Percentiles rank a stretch among this genome's conserved stretches.
These are phyloP conservation scores for Apiospora malaysiana DNA, from an alignment of 2,329 filamentous ascomycete species.

Conservation along the genomic window DNA sequence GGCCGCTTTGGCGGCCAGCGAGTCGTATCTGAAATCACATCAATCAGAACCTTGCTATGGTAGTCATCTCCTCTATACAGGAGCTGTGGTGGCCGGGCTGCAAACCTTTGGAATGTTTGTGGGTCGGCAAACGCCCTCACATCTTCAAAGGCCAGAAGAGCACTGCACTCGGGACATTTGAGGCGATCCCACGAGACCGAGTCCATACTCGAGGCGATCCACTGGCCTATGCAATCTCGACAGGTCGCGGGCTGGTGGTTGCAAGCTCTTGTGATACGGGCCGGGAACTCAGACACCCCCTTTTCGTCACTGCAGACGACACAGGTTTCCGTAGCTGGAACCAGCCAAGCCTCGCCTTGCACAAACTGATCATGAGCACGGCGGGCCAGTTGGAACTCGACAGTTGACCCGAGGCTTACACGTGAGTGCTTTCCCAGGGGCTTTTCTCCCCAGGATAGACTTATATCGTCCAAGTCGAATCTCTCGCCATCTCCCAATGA, in stretches of 20 bases:
- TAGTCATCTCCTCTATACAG: background rate
- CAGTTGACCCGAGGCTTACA: constrained; percentile 34
- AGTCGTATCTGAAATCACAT: constrained; percentile 38
- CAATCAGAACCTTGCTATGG: constrained; percentile 18
- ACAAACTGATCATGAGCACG: constrained; percentile 36
- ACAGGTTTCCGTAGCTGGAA: constrained; percentile 39
- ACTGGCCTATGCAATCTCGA: constrained; percentile 41
- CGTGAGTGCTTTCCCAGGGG: constrained; percentile 25
- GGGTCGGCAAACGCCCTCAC: constrained; percentile 36
- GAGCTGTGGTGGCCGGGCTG: constrained; percentile 18
- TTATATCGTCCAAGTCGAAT: constrained; percentile 31
- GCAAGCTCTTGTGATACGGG: constrained; percentile 38
- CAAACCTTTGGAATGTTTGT: constrained; percentile 34
- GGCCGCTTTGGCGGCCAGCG: constrained; percentile 39
- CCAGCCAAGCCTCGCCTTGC: constrained; percentile 41
- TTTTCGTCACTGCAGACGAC: constrained; percentile 43
- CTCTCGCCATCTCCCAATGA: constrained; percentile 22
- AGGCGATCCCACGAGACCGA: constrained; percentile 40
- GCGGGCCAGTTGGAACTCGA: constrained; percentile 39
- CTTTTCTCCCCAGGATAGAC: constrained; percentile 27
- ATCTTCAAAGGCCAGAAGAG: constrained; percentile 38
- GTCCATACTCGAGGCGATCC: constrained; percentile 42
- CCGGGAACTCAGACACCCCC: constrained; percentile 40
- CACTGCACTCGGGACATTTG: constrained; percentile 43
- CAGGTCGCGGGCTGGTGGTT: constrained; percentile 38